Evolutionary conservation across 495 filamentous ascomycete species (phyloP).

Genomic region (Aspergillus asperescens): DNA sequence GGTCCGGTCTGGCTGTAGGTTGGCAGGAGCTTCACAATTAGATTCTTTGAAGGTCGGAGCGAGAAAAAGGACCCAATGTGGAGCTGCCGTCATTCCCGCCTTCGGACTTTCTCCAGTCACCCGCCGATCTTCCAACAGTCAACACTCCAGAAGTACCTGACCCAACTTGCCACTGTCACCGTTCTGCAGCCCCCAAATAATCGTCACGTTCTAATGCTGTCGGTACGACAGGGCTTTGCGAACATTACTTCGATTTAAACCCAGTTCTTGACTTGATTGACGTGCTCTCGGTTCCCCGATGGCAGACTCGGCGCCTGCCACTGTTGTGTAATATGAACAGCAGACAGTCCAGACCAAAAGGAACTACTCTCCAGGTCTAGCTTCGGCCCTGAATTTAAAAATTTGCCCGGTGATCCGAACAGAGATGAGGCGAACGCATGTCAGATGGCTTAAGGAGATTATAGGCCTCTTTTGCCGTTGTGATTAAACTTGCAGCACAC

Average conservation of each 20-base stretch:
- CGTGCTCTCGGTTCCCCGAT: constrained; percentile 23
- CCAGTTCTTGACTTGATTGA: constrained; percentile 11
- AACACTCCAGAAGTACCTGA: neutral
- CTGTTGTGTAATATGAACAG: constrained; percentile 31
- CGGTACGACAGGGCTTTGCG: constrained; percentile 12
- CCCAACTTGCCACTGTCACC: neutral
- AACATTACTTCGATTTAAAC: constrained; percentile 10
- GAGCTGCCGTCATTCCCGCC: constrained; percentile 15
- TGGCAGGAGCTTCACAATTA: neutral
- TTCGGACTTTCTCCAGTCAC: neutral
- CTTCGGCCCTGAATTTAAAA: neutral
- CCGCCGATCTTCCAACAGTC: constrained; percentile 1
- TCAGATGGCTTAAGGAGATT: neutral
- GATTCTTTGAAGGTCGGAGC: neutral
- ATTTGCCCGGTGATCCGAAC: neutral
- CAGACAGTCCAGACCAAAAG: constrained; percentile 13
- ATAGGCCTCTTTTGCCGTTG: neutral
- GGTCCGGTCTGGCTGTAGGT: neutral
- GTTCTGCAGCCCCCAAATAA: constrained; percentile 1
- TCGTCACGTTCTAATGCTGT: constrained; percentile 1
- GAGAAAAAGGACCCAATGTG: constrained; percentile 8
- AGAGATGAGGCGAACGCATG: neutral
- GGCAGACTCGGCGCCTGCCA: constrained; percentile 28
- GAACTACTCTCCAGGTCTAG: neutral
- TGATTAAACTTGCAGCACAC: neutral